Evolutionary conservation across 345 rosid species (phyloP).

Genomic region (Eucalyptus cloeziana): DNA sequence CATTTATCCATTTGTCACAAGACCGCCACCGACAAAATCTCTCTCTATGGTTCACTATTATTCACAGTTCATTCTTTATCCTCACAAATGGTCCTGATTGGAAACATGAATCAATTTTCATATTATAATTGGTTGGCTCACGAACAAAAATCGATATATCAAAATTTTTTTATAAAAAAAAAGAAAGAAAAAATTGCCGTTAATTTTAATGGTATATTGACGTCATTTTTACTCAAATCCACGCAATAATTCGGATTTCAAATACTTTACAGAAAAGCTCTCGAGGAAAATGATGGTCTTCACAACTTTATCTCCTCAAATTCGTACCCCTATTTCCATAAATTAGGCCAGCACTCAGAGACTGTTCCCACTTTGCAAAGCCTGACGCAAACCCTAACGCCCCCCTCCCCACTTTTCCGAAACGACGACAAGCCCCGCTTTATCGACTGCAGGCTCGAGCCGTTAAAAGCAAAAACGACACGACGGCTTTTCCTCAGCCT

Average conservation of each 20-base stretch:
- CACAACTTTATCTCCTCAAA: not conserved
- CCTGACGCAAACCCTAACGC: not conserved
- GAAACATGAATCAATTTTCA: not conserved
- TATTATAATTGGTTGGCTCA: not conserved
- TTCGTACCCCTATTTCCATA: not conserved
- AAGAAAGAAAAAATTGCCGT: too few relatives aligned
- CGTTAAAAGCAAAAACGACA: conserved; percentile 10
- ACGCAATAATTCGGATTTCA: not conserved
- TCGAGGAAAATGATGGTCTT: not conserved
- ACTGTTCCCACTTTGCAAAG: not conserved
- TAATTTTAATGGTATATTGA: accelerated
- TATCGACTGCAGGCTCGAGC: not conserved
- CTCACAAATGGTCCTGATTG: not conserved
- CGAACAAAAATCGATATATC: not conserved
- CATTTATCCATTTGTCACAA: not conserved
- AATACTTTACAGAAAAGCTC: not conserved
- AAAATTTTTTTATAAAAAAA: not conserved
- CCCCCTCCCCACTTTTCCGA: not conserved
- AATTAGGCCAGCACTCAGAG: not conserved
- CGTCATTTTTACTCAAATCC: not conserved
- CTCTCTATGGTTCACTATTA: not conserved
- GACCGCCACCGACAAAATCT: too few relatives aligned
- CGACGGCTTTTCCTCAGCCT: conserved; percentile 33
- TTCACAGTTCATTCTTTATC: accelerated
- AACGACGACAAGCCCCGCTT: not conserved